Percentiles rank a stretch among this genome's conserved stretches.
Evolutionary conservation across 257 asterid genomes (phyloP).

Genomic region (Scutellaria galericulata): DNA sequence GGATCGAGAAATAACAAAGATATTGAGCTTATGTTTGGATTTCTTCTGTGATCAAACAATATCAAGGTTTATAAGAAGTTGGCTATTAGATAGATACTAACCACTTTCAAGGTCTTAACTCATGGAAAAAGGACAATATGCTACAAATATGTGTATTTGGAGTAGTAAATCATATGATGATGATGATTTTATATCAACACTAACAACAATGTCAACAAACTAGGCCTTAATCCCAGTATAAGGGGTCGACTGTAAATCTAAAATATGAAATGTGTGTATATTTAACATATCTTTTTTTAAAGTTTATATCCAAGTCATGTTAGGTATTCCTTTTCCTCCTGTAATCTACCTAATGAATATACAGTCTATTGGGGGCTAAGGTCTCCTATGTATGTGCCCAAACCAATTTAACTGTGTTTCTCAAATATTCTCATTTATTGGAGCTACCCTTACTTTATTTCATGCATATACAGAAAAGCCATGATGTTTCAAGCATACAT

Average conservation of each 20-base stretch:
- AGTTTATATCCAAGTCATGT: no score
- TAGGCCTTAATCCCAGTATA: no score
- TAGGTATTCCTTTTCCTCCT: no score
- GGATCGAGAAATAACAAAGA: slow-evolving; percentile 9
- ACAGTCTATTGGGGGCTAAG: no score
- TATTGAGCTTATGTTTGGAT: background rate
- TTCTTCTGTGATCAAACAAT: background rate
- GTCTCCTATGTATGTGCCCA: no score
- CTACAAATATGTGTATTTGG: slow-evolving; percentile 1
- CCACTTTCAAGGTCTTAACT: background rate
- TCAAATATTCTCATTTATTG: no score
- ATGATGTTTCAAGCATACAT: background rate
- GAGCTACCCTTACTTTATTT: background rate
- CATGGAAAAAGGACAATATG: background rate
- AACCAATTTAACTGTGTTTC: no score
- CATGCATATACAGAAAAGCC: background rate
- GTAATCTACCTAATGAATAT: no score
- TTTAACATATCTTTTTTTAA: no score
- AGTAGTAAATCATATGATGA: background rate
- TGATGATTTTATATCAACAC: background rate
- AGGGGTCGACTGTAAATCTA: no score
- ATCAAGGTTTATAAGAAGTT: background rate
- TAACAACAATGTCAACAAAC: background rate
- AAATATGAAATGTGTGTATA: no score
- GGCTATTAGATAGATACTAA: background rate